phyloP scores from a whole-genome alignment of 1,284 basidiomycete species.

The Cutaneotrichosporon curvatum region DNA sequence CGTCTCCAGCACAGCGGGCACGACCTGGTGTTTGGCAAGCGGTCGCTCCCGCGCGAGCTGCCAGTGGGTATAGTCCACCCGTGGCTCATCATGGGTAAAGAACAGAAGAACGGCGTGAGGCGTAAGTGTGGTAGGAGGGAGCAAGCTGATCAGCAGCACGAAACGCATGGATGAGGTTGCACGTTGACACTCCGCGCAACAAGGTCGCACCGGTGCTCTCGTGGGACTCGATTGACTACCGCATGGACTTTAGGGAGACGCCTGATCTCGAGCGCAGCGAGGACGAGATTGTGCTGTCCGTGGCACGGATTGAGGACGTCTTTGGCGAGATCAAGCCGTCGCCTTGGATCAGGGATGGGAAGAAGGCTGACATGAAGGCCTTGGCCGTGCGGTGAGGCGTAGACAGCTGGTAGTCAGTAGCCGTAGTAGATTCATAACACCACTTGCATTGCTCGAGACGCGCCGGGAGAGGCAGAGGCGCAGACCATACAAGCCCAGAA shows the following conservation, averaged over 20 bases:
- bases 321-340: conserved; percentile 10
- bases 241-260: conserved; percentile 13
- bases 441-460: neutral
- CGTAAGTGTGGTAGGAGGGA: conserved; percentile 2
- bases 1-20: conserved; percentile 10
- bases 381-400: neutral
- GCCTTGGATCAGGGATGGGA: neutral
- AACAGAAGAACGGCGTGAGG: neutral
- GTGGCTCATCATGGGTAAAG: conserved; percentile 4
- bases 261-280: neutral
- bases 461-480: too few species aligned
- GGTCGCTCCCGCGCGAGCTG: conserved; percentile 6
- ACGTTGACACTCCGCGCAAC: neutral
- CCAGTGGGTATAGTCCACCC: conserved; percentile 4
- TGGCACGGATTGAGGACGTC: conserved; percentile 11
- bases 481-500: too few species aligned
- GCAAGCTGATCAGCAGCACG: neutral
- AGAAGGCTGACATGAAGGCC: neutral
- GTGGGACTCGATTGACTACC: conserved; percentile 9
- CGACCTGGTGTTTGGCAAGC: conserved; percentile 1
- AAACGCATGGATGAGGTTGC: neutral
- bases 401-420: neutral
- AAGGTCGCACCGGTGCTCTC: neutral
- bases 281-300: conserved; percentile 10
- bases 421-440: neutral